Evolutionary conservation across 495 filamentous ascomycete genomes (phyloP), one percentile per base, ranked within the genome.

Genomic region (Podospora didyma): DNA sequence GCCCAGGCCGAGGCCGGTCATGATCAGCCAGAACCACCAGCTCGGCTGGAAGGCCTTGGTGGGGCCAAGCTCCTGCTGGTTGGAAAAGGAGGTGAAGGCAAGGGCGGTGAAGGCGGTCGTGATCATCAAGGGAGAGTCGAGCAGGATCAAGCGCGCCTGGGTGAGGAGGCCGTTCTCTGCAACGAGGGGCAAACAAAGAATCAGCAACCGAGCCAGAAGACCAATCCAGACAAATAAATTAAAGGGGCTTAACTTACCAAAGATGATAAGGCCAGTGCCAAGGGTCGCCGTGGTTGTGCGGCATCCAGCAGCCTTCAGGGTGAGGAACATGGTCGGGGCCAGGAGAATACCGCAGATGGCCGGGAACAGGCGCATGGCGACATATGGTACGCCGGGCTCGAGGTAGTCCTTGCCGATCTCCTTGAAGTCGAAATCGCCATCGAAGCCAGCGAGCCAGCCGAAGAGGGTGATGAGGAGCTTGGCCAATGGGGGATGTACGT

Each of bases 371-470:
- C 94, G 86, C 94, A 98, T 98, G 41, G 94, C 90, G 17, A 98
- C 95, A 75, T 97, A 98, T 12, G 94, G 94, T 46, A 98, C 94
- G 20, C 87, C 85, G 0, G 95, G 90, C 72, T 93, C 95, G 47
- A 97, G 67, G 65, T 98, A 98, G 67, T 98, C 94, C 76, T 97
- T 97, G 64, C 94, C 94, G 77, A 98, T 98, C 62, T 98, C 95
- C 78, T 98, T 98, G 79, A 98, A 98, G 69, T 98, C 94, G 58
- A 98, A 98, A 46, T 89, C 80, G 49, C 94, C 94, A 71, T 97
- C 82, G 67, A 97, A 98, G 21, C 95, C 94, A 60, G 92, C 94
- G 49, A 97, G 73, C 87, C 88, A 98, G 49, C 94, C 94, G 59
- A 93, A 92, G 42, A 98, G 84, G 42, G 94, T 96, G 58, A 98